Percentiles rank a stretch among this genome's conserved stretches.
Conservation (phyloP, 2,329 filamentous ascomycete genomes). For the Samsoniella hepiali region DNA sequence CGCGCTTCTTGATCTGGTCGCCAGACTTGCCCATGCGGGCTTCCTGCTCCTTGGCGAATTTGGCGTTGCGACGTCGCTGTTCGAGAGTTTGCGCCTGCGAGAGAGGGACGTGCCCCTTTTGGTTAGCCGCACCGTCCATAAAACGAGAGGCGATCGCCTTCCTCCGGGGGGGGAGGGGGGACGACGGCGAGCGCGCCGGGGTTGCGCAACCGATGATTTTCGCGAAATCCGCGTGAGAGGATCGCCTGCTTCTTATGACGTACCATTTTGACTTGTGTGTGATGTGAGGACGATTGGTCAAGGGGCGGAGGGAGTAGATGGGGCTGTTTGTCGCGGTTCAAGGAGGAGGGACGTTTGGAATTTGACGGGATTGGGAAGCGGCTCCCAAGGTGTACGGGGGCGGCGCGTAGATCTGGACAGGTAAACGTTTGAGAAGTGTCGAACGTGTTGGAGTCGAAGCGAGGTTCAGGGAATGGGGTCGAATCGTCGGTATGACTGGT, state of each 20-base stretch:
- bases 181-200: no score
- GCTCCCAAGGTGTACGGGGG: not conserved
- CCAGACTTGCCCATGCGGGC: slow-evolving; percentile 73
- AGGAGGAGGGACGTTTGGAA: slow-evolving; percentile 2
- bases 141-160: not conserved
- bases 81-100: slow-evolving; percentile 75
- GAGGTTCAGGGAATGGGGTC: not conserved
- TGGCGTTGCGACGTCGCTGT: slow-evolving; percentile 76
- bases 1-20: slow-evolving; percentile 57
- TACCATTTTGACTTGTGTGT: slow-evolving; percentile 6
- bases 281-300: not conserved
- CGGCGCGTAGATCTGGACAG: slow-evolving; percentile 7
- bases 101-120: not conserved
- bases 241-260: not conserved
- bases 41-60: slow-evolving; percentile 72
- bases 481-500: slow-evolving; percentile 12
- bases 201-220: not conserved
- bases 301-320: not conserved
- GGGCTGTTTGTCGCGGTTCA: not conserved
- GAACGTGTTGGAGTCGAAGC: not conserved
- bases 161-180: not conserved
- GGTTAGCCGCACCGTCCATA: not conserved
- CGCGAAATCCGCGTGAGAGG: not conserved
- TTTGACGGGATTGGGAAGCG: not conserved
- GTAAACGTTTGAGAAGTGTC: not conserved